Conservation (phyloP, 1,284 basidiomycete species). For the Fomitopsis schrenkii region DNA sequence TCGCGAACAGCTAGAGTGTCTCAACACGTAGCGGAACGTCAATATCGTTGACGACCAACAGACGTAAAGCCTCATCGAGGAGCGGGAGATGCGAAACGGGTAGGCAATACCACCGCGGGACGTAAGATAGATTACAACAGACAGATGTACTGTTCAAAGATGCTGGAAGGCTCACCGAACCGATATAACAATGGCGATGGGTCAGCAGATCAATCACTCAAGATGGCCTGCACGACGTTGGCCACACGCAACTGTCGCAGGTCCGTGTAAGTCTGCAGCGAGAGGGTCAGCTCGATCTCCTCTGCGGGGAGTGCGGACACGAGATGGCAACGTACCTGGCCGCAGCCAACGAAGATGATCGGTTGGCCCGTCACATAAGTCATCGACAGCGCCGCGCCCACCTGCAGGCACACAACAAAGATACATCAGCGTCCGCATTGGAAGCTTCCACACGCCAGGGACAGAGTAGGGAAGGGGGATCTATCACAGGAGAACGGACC, state of each 20-base stretch:
- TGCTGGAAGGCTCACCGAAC: neutral
- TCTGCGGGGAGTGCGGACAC: neutral
- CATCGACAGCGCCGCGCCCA: slow-evolving; percentile 95
- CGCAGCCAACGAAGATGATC: slow-evolving; percentile 94
- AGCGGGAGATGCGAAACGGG: neutral
- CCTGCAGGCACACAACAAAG: slow-evolving; percentile 40
- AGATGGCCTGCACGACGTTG: slow-evolving; percentile 91
- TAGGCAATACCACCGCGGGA: neutral
- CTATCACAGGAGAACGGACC: slow-evolving; percentile 34
- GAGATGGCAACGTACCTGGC: slow-evolving; percentile 64
- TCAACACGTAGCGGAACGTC: neutral
- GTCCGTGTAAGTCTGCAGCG: slow-evolving; percentile 85
- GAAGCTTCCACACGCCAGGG: slow-evolving; percentile 1
- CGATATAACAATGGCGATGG: too few species aligned
- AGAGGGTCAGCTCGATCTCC: neutral
- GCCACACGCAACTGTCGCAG: slow-evolving; percentile 82
- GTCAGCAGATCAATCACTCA: slow-evolving; percentile 51
- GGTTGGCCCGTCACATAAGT: slow-evolving; percentile 97
- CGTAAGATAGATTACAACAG: neutral
- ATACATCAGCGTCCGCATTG: neutral
- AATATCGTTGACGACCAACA: neutral
- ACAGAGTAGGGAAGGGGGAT: slow-evolving; percentile 6
- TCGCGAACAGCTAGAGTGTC: neutral
- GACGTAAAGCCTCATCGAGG: neutral
- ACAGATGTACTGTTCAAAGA: neutral